These are phyloP conservation scores for Colletotrichum eremochloae DNA, from an alignment of 2,329 filamentous ascomycete genomes.

Conservation along the genomic window DNA sequence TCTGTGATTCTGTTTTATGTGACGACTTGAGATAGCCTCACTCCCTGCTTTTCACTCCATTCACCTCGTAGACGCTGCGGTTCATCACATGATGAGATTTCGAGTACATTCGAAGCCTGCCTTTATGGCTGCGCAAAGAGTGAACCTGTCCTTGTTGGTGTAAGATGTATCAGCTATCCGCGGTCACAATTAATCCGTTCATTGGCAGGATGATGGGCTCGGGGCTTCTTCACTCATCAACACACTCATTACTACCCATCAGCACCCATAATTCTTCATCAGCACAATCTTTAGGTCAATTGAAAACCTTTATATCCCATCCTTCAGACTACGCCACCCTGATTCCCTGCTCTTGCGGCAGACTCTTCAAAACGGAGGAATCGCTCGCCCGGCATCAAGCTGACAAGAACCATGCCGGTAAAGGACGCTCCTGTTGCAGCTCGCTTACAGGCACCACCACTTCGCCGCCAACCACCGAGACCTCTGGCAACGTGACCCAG, in stretches of 20 bases:
- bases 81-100: too few relatives aligned
- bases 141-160: too few relatives aligned
- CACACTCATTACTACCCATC: not conserved
- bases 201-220: too few relatives aligned
- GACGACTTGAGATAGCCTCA: too few relatives aligned
- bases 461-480: not conserved
- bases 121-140: not conserved
- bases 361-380: not conserved
- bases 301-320: fast-evolving
- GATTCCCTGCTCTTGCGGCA: not conserved
- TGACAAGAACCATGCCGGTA: not conserved
- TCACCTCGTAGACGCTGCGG: too few relatives aligned
- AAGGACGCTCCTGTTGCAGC: not conserved
- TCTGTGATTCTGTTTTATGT: too few relatives aligned
- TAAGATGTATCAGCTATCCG: not conserved
- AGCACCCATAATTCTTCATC: not conserved
- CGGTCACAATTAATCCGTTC: fast-evolving
- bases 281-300: not conserved
- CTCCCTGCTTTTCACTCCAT: too few relatives aligned
- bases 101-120: not conserved
- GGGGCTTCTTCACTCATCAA: not conserved
- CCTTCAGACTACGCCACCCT: not conserved
- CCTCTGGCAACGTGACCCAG: not conserved
- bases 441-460: not conserved
- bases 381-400: not conserved